phyloP scores from a whole-genome alignment of 805 yeast genomes.

The Suhomyces sp. region DNA sequence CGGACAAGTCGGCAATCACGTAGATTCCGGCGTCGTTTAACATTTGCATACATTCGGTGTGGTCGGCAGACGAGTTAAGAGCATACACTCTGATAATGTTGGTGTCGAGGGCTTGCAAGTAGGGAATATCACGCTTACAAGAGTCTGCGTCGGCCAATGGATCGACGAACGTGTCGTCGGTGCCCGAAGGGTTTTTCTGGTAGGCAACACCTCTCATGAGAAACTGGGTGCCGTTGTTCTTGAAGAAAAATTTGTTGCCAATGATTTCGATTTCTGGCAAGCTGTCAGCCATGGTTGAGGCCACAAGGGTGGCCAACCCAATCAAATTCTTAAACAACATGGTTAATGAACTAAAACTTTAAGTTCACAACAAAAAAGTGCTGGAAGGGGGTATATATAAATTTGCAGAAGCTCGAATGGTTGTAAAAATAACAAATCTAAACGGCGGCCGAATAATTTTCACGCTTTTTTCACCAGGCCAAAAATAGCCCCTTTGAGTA shows the following conservation, averaged over 20 bases:
- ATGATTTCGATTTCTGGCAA: slow-evolving; percentile 64
- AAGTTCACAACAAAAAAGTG: background rate
- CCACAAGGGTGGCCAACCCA: slow-evolving; percentile 20
- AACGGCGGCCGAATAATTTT: background rate
- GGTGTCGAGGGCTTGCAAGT: slow-evolving; percentile 57
- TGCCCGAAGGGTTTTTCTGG: slow-evolving; percentile 62
- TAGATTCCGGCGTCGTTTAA: slow-evolving; percentile 85
- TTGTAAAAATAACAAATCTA: background rate
- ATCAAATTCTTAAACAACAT: slow-evolving; percentile 36
- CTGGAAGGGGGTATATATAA: background rate
- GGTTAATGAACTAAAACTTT: slow-evolving; percentile 1
- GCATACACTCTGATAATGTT: slow-evolving; percentile 79
- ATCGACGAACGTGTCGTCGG: slow-evolving; percentile 55
- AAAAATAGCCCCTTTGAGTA: background rate
- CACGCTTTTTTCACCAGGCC: background rate
- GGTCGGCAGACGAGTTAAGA: slow-evolving; percentile 60
- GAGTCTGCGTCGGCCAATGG: slow-evolving; percentile 62
- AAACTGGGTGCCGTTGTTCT: slow-evolving; percentile 77
- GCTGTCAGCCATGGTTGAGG: slow-evolving; percentile 16
- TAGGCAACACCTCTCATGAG: slow-evolving; percentile 77
- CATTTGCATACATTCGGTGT: slow-evolving; percentile 63
- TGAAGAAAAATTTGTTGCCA: slow-evolving; percentile 75
- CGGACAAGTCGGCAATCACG: slow-evolving; percentile 82
- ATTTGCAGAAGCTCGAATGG: background rate
- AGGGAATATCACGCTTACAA: slow-evolving; percentile 75